A percentile compares a stretch with the other conserved stretches of the same genome.
Evolutionary conservation across 2,329 filamentous ascomycete genomes (phyloP).

Genomic region (Macrophomina tecta): DNA sequence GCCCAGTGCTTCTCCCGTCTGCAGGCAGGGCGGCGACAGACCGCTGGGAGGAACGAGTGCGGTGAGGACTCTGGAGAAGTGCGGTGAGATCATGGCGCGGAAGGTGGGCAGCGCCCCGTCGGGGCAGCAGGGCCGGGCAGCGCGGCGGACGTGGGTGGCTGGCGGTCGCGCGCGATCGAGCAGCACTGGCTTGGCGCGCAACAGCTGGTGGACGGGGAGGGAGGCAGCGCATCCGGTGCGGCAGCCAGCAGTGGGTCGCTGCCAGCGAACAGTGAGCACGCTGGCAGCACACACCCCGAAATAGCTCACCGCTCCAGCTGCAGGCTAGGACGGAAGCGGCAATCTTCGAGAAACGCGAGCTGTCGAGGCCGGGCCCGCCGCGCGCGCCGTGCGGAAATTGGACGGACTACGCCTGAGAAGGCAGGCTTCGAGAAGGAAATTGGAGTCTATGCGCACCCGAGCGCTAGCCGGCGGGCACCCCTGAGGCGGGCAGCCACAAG

Average conservation of each 20-base stretch:
- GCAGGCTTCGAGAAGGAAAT: slow-evolving; percentile 41
- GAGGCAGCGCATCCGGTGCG: slow-evolving; percentile 18
- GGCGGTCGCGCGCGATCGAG: not conserved
- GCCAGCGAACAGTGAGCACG: slow-evolving; percentile 4
- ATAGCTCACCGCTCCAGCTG: slow-evolving; percentile 14
- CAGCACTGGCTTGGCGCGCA: slow-evolving; percentile 7
- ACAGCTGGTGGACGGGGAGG: slow-evolving; percentile 15
- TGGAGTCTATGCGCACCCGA: slow-evolving; percentile 33
- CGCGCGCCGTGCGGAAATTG: slow-evolving; percentile 41
- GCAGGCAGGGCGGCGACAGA: slow-evolving; percentile 16
- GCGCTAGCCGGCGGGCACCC: slow-evolving; percentile 39
- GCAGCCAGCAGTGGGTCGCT: slow-evolving; percentile 20
- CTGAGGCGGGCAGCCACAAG: slow-evolving; percentile 33
- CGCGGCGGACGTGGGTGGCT: slow-evolving; percentile 18
- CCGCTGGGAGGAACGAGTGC: slow-evolving; percentile 19
- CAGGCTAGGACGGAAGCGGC: slow-evolving; percentile 37
- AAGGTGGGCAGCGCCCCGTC: slow-evolving; percentile 17
- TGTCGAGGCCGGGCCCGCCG: slow-evolving; percentile 37
- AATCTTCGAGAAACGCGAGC: slow-evolving; percentile 46
- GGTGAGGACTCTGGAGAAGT: slow-evolving; percentile 24
- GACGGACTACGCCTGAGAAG: slow-evolving; percentile 33
- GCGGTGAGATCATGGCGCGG: slow-evolving; percentile 26
- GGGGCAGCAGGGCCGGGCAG: slow-evolving; percentile 13
- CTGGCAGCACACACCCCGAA: slow-evolving; percentile 19
- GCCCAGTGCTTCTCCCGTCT: slow-evolving; percentile 13